Conservation (phyloP, 192 early-diverging fungal genomes). For the Coemansia umbellata region DNA sequence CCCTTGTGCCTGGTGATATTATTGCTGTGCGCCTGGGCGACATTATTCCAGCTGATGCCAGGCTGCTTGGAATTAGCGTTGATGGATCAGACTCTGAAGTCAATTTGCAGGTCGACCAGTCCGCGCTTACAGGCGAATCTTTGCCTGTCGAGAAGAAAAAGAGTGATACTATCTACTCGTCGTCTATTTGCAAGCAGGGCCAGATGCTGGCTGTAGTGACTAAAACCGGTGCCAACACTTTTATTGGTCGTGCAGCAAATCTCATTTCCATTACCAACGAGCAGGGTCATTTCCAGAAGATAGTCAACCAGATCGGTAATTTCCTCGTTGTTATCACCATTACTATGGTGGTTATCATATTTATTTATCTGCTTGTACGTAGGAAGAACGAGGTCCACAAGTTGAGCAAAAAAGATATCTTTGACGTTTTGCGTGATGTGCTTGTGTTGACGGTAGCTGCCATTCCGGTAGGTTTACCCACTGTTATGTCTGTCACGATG, state of each 20-base stretch:
- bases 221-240: constrained; percentile 92
- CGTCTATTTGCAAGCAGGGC: constrained; percentile 92
- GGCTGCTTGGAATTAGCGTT: constrained; percentile 71
- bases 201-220: constrained; percentile 88
- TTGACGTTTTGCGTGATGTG: constrained; percentile 63
- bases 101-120: constrained; percentile 86
- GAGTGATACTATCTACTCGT: constrained; percentile 83
- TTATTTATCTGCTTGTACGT: constrained; percentile 65
- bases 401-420: constrained; percentile 52
- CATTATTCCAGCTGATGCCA: constrained; percentile 89
- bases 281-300: constrained; percentile 95
- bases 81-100: constrained; percentile 76
- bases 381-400: constrained; percentile 48
- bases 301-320: constrained; percentile 90
- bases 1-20: constrained; percentile 88
- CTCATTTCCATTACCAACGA: constrained; percentile 89
- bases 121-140: constrained; percentile 92
- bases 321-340: constrained; percentile 83
- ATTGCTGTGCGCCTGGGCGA: constrained; percentile 91
- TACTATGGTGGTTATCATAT: constrained; percentile 73
- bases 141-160: constrained; percentile 83
- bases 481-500: constrained; percentile 93
- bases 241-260: constrained; percentile 91
- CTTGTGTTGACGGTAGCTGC: constrained; percentile 92
- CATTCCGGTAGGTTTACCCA: constrained; percentile 89